Conservation (phyloP, 1,284 basidiomycete genomes). For the Cutaneotrichosporon cutaneum region DNA sequence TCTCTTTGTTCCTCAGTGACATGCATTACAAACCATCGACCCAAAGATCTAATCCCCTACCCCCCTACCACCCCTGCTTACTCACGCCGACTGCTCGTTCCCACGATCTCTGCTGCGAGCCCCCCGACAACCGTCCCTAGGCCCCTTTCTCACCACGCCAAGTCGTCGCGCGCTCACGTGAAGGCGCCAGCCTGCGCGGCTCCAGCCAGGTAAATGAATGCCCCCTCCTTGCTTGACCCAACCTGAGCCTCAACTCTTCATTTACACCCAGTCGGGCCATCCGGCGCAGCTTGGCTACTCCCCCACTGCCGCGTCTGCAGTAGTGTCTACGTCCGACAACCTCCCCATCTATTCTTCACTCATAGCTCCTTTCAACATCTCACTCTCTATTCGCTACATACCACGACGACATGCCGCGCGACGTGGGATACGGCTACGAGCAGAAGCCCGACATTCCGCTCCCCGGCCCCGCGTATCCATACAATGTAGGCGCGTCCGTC, state of each 20-base stretch:
- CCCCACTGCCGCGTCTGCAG: no score
- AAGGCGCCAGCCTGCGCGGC: no score
- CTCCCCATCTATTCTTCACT: neutral
- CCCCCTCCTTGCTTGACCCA: no score
- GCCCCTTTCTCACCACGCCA: neutral
- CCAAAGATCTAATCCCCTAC: no score
- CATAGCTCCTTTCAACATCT: neutral
- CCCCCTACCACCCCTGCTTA: neutral
- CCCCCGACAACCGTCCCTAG: neutral
- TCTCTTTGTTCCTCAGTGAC: slow-evolving; percentile 1
- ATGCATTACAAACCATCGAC: neutral
- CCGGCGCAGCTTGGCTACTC: no score
- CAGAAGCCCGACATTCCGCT: slow-evolving; percentile 5
- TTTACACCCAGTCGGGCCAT: neutral
- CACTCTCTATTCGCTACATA: neutral
- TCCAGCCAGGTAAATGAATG: no score
- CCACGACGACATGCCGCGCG: neutral
- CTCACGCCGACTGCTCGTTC: neutral
- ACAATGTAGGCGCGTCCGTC: neutral
- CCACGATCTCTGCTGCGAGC: neutral
- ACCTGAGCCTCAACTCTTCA: no score
- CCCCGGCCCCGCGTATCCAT: neutral
- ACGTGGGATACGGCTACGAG: slow-evolving; percentile 6
- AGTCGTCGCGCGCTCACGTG: no score
- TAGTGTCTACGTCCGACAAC: no score